Evolutionary conservation across 176 grass and related monocot genomes (phyloP).

Genomic region (Chrysopogon serrulatus): DNA sequence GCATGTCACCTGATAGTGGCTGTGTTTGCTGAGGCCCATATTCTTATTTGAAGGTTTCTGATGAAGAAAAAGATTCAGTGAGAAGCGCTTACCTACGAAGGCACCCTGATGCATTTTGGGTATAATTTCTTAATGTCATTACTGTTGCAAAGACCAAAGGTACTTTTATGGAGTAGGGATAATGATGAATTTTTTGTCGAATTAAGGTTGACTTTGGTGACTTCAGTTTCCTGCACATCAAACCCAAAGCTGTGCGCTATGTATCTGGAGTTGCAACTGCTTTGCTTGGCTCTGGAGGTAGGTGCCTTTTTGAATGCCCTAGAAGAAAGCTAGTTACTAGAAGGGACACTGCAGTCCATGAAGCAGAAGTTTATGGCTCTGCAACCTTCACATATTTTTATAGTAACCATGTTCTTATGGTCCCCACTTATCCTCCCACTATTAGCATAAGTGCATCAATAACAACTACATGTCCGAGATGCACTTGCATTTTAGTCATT

Average conservation of each 20-base stretch:
- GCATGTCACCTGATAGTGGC: not conserved
- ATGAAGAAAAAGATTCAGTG: slow-evolving; percentile 58
- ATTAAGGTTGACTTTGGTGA: slow-evolving; percentile 97
- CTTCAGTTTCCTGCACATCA: slow-evolving; percentile 78
- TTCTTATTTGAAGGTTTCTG: slow-evolving; percentile 45
- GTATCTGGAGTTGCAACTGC: slow-evolving; percentile 93
- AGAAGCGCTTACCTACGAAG: slow-evolving; percentile 66
- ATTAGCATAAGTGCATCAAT: not conserved
- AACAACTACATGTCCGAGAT: not conserved
- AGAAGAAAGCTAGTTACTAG: slow-evolving; percentile 1
- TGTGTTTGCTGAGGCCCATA: not conserved
- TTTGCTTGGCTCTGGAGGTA: slow-evolving; percentile 91
- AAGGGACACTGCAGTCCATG: not conserved
- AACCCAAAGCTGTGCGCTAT: slow-evolving; percentile 71
- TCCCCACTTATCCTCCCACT: not conserved
- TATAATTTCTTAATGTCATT: slow-evolving; percentile 24
- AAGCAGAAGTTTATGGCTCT: not conserved
- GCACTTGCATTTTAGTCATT: not conserved
- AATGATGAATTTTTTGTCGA: not conserved
- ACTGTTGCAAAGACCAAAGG: not conserved
- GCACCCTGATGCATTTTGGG: slow-evolving; percentile 95
- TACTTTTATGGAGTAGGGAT: not conserved
- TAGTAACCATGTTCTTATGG: not conserved
- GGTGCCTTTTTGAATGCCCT: not conserved
- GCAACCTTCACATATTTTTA: slow-evolving; percentile 2